Conservation (phyloP, 2,329 filamentous ascomycete species). For the Xylariaceae sp. region DNA sequence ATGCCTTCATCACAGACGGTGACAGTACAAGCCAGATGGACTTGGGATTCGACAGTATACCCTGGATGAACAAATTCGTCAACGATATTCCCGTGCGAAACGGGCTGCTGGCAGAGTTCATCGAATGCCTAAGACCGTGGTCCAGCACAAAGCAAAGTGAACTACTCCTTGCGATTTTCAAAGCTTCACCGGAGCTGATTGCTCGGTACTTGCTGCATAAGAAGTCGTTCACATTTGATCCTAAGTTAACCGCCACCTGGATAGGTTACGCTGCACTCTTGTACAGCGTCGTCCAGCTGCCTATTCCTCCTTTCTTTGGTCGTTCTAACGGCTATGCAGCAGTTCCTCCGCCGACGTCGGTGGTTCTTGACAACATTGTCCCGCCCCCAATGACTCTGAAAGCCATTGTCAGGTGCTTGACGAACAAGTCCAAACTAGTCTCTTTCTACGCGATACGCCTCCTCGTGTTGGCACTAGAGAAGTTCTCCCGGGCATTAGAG, state of each 20-base stretch:
- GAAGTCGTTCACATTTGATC: constrained; percentile 77
- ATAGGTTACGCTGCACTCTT: constrained; percentile 88
- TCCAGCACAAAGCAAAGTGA: constrained; percentile 75
- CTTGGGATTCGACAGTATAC: constrained; percentile 62
- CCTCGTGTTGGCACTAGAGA: constrained; percentile 71
- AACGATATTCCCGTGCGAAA: constrained; percentile 72
- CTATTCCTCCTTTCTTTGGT: constrained; percentile 68
- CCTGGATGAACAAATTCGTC: constrained; percentile 63
- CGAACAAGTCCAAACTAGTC: constrained; percentile 70
- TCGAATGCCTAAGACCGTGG: constrained; percentile 76
- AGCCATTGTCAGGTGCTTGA: constrained; percentile 71
- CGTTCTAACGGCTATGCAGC: constrained; percentile 55
- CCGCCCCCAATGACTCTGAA: constrained; percentile 78
- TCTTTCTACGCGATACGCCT: constrained; percentile 81
- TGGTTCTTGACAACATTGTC: constrained; percentile 80
- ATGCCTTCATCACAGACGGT: constrained; percentile 34
- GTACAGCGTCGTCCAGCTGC: constrained; percentile 71
- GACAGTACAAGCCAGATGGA: constrained; percentile 49
- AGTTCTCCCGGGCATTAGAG: constrained; percentile 60
- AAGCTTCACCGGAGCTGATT: constrained; percentile 75
- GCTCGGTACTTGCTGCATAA: constrained; percentile 82
- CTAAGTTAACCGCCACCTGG: constrained; percentile 90
- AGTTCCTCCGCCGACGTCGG: constrained; percentile 70
- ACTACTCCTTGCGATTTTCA: constrained; percentile 74
- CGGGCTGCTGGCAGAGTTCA: constrained; percentile 69